Base-by-base conservation (phyloP, 352 stramenopile species). In the Aphanomyces euteiches region DNA sequence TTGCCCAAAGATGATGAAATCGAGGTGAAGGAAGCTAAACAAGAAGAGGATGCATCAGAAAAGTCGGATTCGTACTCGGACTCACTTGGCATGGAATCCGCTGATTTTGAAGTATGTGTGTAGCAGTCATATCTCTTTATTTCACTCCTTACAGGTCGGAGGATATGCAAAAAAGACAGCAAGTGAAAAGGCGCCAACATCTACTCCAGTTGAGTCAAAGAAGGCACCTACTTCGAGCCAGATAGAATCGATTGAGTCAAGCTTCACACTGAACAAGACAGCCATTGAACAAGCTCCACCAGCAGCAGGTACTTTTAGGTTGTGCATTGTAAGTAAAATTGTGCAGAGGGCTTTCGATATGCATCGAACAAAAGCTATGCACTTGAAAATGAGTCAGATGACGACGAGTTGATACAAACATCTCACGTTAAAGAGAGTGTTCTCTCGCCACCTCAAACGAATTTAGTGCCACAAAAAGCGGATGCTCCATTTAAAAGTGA, bases 91-190 rank as follows among this genome's bases (percentile, higher is more conserved):
- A 80, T 95, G 67, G 78, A 81, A 41, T 91, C 84, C 1, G 82
- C 84, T 15, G 87, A 95, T 73, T 95, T 93, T 74, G 83, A 90
- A 75, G 87, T 93, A 65, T 7, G 45, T 53, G n/a, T 53, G n/a
- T 53, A 53, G 28, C 8, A 38, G 0, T 10, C 13, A 1, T 19
- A 58, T 58, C n/a, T 21, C 13, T 58, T 0, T 19, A 19, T 58
- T 58, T n/a, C 50, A 58, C n/a, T 58, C 50, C 8, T 21, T 37
- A 21, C 47, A 87, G 86, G 84, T 93, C 37, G 80, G 77, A 7
- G 66, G 83, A 3, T 75, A 79, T 21, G 72, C 77, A 28, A 88
- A 77, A 45, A 70, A 70, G 40, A n/a, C 39, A 50, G n/a, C 41
- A 78, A 21, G 34, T 82, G 0, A 75, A 88, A 58, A 78, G 66